Percentiles rank a stretch among this genome's conserved stretches.
Conservation (phyloP, 2,329 filamentous ascomycete species). For the Zarea fungicola region DNA sequence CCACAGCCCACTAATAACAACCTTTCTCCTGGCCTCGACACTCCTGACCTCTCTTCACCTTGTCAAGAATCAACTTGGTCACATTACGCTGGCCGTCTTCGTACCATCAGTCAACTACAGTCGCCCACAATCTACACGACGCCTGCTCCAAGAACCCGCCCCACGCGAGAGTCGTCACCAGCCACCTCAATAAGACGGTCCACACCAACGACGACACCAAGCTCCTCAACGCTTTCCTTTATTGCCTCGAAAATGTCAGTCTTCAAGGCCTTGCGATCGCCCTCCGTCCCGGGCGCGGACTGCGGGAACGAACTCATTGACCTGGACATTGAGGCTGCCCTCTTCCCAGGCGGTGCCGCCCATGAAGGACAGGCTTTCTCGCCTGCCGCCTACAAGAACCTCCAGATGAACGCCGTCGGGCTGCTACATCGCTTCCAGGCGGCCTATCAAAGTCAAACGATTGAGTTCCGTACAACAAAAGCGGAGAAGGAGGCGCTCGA, state of each 20-base stretch:
- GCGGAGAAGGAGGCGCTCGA: conserved; percentile 48
- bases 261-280: conserved; percentile 26
- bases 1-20: conserved; percentile 4
- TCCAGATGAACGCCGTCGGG: conserved; percentile 52
- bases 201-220: conserved; percentile 12
- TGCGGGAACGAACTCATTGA: conserved; percentile 49
- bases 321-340: conserved; percentile 49
- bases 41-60: conserved; percentile 11
- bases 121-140: conserved; percentile 10
- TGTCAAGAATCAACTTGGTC: conserved; percentile 24
- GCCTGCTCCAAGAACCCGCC: conserved; percentile 1
- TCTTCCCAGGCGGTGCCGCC: conserved; percentile 44
- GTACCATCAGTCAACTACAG: conserved; percentile 4
- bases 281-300: conserved; percentile 19
- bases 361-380: conserved; percentile 47
- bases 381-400: conserved; percentile 54
- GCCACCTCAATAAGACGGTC: conserved; percentile 26
- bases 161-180: conserved; percentile 10
- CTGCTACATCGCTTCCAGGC: conserved; percentile 52
- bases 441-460: conserved; percentile 51
- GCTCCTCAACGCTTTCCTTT: conserved; percentile 39
- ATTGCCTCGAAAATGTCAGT: conserved; percentile 42
- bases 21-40: conserved; percentile 4
- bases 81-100: conserved; percentile 13
- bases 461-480: conserved; percentile 44